Percentiles rank a stretch among this genome's conserved stretches.
These are phyloP conservation scores for Pogostemon cablin DNA, from an alignment of 257 asterid species.

Conservation along the genomic window DNA sequence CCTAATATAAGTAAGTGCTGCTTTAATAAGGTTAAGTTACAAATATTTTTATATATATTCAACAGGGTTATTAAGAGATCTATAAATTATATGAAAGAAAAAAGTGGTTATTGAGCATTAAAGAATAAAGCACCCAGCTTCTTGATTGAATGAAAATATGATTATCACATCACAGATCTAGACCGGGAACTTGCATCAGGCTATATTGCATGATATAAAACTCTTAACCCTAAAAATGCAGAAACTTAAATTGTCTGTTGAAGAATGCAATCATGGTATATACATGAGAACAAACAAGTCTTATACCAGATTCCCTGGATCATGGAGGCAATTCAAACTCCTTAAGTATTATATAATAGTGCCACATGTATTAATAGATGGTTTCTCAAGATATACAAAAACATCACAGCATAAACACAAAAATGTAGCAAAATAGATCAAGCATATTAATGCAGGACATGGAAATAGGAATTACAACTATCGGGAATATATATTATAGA, in stretches of 20 bases:
- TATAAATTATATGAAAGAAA: background rate
- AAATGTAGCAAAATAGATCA: slow-evolving; percentile 24
- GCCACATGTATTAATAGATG: slow-evolving; percentile 15
- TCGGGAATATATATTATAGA: slow-evolving; percentile 18
- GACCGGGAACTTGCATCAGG: slow-evolving; percentile 4
- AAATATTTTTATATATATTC: slow-evolving; percentile 2
- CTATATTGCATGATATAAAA: slow-evolving; percentile 3
- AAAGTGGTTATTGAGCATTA: slow-evolving; percentile 5
- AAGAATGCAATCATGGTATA: background rate
- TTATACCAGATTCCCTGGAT: slow-evolving; percentile 2
- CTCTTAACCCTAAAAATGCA: slow-evolving; percentile 15
- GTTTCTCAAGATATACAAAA: slow-evolving; percentile 2
- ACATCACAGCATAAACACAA: slow-evolving; percentile 26
- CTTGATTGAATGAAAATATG: background rate
- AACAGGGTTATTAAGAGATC: slow-evolving; percentile 15
- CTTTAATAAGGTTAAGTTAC: slow-evolving; percentile 12
- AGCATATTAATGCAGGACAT: slow-evolving; percentile 28
- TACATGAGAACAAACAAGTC: background rate
- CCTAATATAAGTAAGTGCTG: slow-evolving; percentile 10
- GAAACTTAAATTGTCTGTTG: slow-evolving; percentile 14
- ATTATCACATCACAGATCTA: slow-evolving; percentile 12
- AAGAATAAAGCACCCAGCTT: slow-evolving; percentile 14
- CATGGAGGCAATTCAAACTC: slow-evolving; percentile 19
- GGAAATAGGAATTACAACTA: slow-evolving; percentile 13
- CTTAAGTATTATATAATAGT: background rate